Base-by-base conservation (phyloP, 2,329 filamentous ascomycete genomes). In the Magnaporthiopsis poae region DNA sequence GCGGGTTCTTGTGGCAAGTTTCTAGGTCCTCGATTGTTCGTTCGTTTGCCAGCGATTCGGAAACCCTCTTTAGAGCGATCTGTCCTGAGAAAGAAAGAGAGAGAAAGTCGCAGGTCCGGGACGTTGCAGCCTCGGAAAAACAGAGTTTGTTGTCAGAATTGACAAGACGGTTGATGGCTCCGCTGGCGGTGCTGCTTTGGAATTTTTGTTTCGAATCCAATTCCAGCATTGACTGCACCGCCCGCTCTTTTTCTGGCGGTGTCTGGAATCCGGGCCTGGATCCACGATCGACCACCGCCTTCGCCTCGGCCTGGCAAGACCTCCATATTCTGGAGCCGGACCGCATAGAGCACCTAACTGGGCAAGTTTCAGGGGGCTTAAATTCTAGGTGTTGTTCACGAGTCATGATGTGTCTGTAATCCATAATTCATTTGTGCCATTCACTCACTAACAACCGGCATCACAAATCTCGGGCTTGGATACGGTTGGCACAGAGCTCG, bases 151-250 rank as follows among this genome's bases (percentile, higher is more conserved):
- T n/a, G 18, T 56, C 46, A 56, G 31, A 56, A 25, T 56, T 56
- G 46, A 11, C 13, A 25, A 25, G 46, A 56, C 35, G 35, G 35
- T 11, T 12, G 8, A 36, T 11, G 46, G 46, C 21, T 25, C 46
- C 46, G 15, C 9, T 18, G 21, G 18, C 8, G 18, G 46, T n/a
- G 21, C 46, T 61, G 60, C 60, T 61, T 7, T 61, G n/a, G 31
- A 13, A 18, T 61, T 61, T 56, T 56, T 62, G 61, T 62, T 62
- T 62, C 61, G 39, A 62, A 36, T n/a, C 61, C 21, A 11, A 62
- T 62, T 62, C 61, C 33, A 62, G 29, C 61, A 56, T 56, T 56
- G n/a, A 56, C 7, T n/a, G 46, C 8, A 18, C 46, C 46, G 46
- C 46, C 46, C 46, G 46, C 46, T 56, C 46, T 56, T 56, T 56